Evolutionary conservation across 1,139 yeast species (phyloP).

Genomic region (Kurtzmaniella quercitrusa): DNA sequence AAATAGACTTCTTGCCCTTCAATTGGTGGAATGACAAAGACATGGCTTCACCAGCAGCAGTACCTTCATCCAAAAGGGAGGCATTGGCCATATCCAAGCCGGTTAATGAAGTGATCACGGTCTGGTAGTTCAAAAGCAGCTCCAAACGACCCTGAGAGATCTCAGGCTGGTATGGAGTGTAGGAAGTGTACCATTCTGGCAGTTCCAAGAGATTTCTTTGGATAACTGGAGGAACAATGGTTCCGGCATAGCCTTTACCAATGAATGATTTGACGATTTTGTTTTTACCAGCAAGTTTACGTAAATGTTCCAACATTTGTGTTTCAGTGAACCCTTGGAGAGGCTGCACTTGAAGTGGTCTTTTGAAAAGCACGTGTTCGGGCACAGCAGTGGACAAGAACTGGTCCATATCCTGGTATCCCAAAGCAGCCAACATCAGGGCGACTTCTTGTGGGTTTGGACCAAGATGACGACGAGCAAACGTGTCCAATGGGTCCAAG

Average conservation of each 20-base stretch:
- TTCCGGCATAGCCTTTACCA: slow-evolving; percentile 94
- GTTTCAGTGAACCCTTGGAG: slow-evolving; percentile 73
- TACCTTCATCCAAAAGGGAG: slow-evolving; percentile 90
- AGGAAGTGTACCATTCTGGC: slow-evolving; percentile 98
- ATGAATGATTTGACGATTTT: slow-evolving; percentile 67
- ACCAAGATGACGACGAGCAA: slow-evolving; percentile 88
- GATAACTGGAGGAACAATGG: slow-evolving; percentile 85
- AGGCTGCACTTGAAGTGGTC: slow-evolving; percentile 63
- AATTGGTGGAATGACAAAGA: slow-evolving; percentile 67
- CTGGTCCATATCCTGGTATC: slow-evolving; percentile 62
- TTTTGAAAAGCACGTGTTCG: slow-evolving; percentile 60
- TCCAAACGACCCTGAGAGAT: slow-evolving; percentile 95
- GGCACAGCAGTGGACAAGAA: slow-evolving; percentile 79
- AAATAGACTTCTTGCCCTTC: slow-evolving; percentile 63
- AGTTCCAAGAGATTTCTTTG: slow-evolving; percentile 87
- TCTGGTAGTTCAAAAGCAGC: slow-evolving; percentile 84
- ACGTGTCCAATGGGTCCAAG: slow-evolving; percentile 62
- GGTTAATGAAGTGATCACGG: slow-evolving; percentile 81
- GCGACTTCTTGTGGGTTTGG: slow-evolving; percentile 63
- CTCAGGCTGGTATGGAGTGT: slow-evolving; percentile 98
- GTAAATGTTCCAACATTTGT: slow-evolving; percentile 69
- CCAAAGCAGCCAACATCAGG: slow-evolving; percentile 62
- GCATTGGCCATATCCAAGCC: slow-evolving; percentile 93
- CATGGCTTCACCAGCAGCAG: slow-evolving; percentile 99
- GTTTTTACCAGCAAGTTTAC: slow-evolving; percentile 70